phyloP scores from a whole-genome alignment of 306 rosid genomes.

The Rosa rugosa region DNA sequence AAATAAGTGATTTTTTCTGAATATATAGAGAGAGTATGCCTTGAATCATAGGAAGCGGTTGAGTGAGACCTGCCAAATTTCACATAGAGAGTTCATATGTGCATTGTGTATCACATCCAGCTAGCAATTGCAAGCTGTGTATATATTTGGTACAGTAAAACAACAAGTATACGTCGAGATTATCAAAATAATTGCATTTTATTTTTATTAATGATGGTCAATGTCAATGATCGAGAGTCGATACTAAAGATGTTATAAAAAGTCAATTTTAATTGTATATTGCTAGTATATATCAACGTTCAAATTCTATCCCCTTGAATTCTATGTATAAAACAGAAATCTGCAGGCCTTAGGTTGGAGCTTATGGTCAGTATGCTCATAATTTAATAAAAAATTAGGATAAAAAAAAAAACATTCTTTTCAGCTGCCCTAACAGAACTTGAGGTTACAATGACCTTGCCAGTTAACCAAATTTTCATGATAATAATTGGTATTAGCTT shows the following conservation, averaged over 20 bases:
- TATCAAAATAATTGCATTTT: not conserved
- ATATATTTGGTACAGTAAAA: no score
- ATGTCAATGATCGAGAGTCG: conserved; percentile 8
- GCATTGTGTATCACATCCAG: not conserved
- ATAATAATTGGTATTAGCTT: no score
- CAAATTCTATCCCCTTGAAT: not conserved
- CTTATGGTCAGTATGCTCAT: not conserved
- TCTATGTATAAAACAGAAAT: not conserved
- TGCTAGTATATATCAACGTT: not conserved
- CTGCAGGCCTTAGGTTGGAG: not conserved
- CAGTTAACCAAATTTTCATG: no score
- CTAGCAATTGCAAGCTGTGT: conserved; percentile 15
- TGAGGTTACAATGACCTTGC: not conserved
- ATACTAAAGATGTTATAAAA: not conserved
- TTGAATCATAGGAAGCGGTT: not conserved
- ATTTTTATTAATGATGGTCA: not conserved
- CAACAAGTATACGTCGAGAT: not conserved
- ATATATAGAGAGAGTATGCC: not conserved
- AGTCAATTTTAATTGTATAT: not conserved
- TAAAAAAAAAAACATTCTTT: no score
- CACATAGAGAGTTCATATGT: not conserved
- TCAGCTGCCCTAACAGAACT: not conserved
- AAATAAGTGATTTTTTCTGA: not conserved
- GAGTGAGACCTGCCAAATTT: not conserved
- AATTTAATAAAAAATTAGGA: not conserved